Percentiles rank a stretch among this genome's conserved stretches.
These are phyloP conservation scores for Coemansia sp. DNA, from an alignment of 192 early-diverging fungal species.

Conservation along the genomic window DNA sequence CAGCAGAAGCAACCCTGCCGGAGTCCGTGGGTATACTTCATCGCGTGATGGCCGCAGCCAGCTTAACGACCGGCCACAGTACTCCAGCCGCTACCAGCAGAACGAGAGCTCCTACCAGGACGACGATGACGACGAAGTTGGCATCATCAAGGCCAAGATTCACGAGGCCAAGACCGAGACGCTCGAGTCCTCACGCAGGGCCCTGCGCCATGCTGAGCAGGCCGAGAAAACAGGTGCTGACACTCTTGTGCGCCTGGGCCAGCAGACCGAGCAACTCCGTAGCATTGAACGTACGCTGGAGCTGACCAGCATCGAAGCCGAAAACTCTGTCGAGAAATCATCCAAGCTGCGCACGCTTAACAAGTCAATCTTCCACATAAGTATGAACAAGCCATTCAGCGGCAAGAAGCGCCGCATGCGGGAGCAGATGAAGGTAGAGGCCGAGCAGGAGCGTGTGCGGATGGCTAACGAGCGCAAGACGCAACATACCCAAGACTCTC, in stretches of 20 bases:
- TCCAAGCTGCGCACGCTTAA: constrained; percentile 58
- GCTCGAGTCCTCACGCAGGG: constrained; percentile 65
- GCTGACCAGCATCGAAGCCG: constrained; percentile 44
- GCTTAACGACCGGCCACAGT: neutral
- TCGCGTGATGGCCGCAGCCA: constrained; percentile 27
- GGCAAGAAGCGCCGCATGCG: constrained; percentile 60
- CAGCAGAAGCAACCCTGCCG: constrained; percentile 3
- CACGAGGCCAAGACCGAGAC: constrained; percentile 63
- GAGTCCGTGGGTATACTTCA: constrained; percentile 36
- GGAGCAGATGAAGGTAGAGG: constrained; percentile 60
- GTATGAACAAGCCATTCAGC: constrained; percentile 69
- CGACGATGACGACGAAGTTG: constrained; percentile 66
- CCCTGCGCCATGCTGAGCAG: constrained; percentile 62
- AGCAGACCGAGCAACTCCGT: constrained; percentile 58
- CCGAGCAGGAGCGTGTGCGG: constrained; percentile 30
- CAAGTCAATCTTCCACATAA: constrained; percentile 72
- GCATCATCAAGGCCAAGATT: constrained; percentile 64
- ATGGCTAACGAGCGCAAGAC: constrained; percentile 55
- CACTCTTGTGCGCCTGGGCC: constrained; percentile 66
- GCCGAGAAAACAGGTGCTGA: constrained; percentile 60
- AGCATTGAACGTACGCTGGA: constrained; percentile 68
- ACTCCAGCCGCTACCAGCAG: constrained; percentile 24
- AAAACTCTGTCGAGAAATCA: constrained; percentile 39
- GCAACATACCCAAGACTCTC: constrained; percentile 58
- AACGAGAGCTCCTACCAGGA: constrained; percentile 13